Evolutionary conservation across 1,139 yeast genomes (phyloP).

Genomic region (Zygoascus sp.): DNA sequence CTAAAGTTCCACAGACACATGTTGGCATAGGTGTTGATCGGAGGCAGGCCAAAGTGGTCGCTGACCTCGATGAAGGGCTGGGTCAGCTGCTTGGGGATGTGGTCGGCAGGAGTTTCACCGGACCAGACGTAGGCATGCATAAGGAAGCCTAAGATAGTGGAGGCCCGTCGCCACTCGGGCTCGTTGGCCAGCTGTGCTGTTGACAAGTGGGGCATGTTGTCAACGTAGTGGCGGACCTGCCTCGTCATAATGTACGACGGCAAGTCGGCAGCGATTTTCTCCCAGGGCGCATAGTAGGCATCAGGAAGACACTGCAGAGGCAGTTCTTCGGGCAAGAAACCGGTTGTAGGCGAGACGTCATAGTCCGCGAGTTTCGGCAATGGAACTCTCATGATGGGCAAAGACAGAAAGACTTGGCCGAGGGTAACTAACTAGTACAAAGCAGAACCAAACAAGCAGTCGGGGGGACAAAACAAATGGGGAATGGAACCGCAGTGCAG

Average conservation of each 20-base stretch:
- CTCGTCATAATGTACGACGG: conserved; percentile 70
- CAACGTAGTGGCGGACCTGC: conserved; percentile 55
- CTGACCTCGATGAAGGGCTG: conserved; percentile 61
- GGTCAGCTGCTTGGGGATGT: conserved; percentile 63
- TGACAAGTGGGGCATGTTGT: conserved; percentile 52
- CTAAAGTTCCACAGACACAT: conserved; percentile 85
- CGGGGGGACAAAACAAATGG: neutral
- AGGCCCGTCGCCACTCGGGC: conserved; percentile 70
- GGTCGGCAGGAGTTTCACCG: conserved; percentile 55
- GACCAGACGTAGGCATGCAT: conserved; percentile 91
- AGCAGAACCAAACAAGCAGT: neutral
- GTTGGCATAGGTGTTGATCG: conserved; percentile 83
- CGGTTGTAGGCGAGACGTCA: conserved; percentile 64
- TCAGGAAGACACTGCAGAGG: conserved; percentile 63
- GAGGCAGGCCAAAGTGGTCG: conserved; percentile 66
- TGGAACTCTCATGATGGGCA: conserved; percentile 21
- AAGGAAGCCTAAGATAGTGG: conserved; percentile 69
- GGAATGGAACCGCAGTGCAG: no score
- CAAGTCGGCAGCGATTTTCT: conserved; percentile 54
- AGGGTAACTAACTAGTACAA: neutral
- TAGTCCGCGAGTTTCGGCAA: conserved; percentile 55
- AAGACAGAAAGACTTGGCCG: no score
- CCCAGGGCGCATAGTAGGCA: conserved; percentile 74
- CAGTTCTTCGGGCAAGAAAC: conserved; percentile 67
- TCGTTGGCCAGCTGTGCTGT: conserved; percentile 42